These are phyloP conservation scores for Dothideomycetes sp. DNA, from an alignment of 2,329 filamentous ascomycete species.

Conservation along the genomic window DNA sequence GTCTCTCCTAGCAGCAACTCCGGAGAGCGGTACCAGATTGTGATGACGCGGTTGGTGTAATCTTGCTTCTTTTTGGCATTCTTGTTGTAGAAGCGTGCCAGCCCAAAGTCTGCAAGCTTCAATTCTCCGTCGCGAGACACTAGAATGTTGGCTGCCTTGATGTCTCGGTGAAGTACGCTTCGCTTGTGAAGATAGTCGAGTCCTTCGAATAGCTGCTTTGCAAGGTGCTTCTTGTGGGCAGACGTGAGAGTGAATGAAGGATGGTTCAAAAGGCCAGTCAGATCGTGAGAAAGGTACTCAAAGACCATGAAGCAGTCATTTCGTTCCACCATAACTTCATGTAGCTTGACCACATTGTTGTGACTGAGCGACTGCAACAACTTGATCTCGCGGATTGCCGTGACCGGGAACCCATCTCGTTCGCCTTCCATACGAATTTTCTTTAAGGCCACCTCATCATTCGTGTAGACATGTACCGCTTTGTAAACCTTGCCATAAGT, in stretches of 20 bases:
- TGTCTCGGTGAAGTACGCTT: constrained; percentile 92
- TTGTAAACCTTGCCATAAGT: constrained; percentile 97
- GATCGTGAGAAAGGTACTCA: constrained; percentile 90
- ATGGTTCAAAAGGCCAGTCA: constrained; percentile 91
- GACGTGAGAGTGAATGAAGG: constrained; percentile 77
- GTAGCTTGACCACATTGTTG: constrained; percentile 68
- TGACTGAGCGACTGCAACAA: constrained; percentile 79
- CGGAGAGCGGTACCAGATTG: constrained; percentile 92
- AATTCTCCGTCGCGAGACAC: constrained; percentile 81
- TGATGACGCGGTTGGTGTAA: constrained; percentile 97
- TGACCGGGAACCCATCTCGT: constrained; percentile 82
- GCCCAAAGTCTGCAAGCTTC: constrained; percentile 90
- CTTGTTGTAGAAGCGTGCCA: constrained; percentile 94
- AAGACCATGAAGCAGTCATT: constrained; percentile 99
- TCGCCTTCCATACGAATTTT: constrained; percentile 91
- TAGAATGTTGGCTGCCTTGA: constrained; percentile 95
- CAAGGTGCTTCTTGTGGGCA: constrained; percentile 85
- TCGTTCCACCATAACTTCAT: constrained; percentile 94
- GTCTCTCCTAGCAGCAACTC: constrained; percentile 87
- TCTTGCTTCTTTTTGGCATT: constrained; percentile 62
- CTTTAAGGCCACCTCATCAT: constrained; percentile 72
- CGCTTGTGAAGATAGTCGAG: constrained; percentile 86
- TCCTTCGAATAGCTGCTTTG: constrained; percentile 85
- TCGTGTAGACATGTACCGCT: constrained; percentile 84
- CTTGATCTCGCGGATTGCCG: constrained; percentile 83